Percentiles rank a stretch among this genome's conserved stretches.
Evolutionary conservation across 1,284 basidiomycete genomes (phyloP).

Genomic region (Ganoderma resinaceum): DNA sequence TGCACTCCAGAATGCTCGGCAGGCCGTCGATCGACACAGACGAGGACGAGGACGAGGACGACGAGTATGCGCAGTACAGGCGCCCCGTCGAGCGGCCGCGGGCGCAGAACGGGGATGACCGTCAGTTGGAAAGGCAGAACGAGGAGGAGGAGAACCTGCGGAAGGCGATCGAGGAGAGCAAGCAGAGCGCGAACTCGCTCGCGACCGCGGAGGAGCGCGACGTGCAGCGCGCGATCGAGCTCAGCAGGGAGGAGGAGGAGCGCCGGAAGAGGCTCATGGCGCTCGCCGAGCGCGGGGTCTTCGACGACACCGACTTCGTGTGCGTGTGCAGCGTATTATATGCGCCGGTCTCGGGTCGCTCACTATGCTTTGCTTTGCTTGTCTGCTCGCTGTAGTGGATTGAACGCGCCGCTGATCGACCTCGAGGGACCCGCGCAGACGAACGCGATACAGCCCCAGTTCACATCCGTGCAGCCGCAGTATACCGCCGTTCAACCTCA

Average conservation of each 20-base stretch:
- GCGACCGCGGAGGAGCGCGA: slow-evolving; percentile 77
- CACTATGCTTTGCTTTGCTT: background rate
- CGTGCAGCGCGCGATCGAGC: slow-evolving; percentile 74
- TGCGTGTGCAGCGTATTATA: slow-evolving; percentile 47
- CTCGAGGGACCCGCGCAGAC: background rate
- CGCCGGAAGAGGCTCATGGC: slow-evolving; percentile 73
- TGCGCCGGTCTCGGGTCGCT: too few relatives aligned
- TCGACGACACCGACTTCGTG: slow-evolving; percentile 83
- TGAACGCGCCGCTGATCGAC: background rate
- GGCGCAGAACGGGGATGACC: slow-evolving; percentile 9
- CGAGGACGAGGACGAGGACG: slow-evolving; percentile 11
- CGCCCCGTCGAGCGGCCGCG: background rate
- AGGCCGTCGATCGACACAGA: slow-evolving; percentile 56
- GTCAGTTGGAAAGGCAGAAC: background rate
- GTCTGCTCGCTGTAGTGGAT: background rate
- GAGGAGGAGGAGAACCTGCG: slow-evolving; percentile 64
- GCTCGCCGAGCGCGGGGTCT: slow-evolving; percentile 74
- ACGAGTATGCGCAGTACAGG: background rate
- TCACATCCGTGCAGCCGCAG: slow-evolving; percentile 50
- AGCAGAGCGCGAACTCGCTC: slow-evolving; percentile 74
- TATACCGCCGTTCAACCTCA: slow-evolving; percentile 59
- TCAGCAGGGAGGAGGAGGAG: slow-evolving; percentile 87
- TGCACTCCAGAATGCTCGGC: slow-evolving; percentile 89
- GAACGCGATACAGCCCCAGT: slow-evolving; percentile 37
- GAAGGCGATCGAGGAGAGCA: slow-evolving; percentile 84